Base-by-base conservation (phyloP, 192 early-diverging fungal species). In the Haplosporangium gracile region DNA sequence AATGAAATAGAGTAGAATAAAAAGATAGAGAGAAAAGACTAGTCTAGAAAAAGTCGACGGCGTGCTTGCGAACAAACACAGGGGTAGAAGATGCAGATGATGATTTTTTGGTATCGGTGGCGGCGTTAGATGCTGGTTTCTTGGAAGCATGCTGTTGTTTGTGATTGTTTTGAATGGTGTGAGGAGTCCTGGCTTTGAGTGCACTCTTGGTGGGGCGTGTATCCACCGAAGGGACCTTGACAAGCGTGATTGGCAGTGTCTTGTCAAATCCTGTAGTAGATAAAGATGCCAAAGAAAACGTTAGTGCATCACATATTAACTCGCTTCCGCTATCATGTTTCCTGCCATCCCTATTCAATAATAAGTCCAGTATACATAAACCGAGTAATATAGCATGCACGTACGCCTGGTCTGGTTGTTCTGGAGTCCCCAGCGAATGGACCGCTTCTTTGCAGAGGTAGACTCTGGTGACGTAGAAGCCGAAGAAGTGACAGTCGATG, bases 391-490 rank as follows among this genome's bases (percentile, higher is more conserved):
- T 34, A 5, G 36, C 49, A 40, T 40, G 24, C 13, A 49, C 78
- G 4, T 80, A 85, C 83, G 76, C 78, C 77, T 85, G 36, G 53
- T 77, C 69, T 77, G 79, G 60, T 85, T 85, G 69, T 85, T 85
- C 24, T 85, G 77, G 1, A 85, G 53, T 38, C 78, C 74, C 83
- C 83, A 85, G 20, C 74, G 55, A 47, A 85, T 85, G 36, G 83
- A 80, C 24, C 83, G 73, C 83, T 85, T 85, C 13, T 20, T 53
- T 4, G 82, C 40, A 2, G 77, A 24, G 29, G 68, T 74, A 22
- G 36, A 4, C 5, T 81, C 74, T 71, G 80, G 80, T n/a, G 80
- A 81, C 0, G 65, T 47, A 57, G 73, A 75, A 5, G 60, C 80
- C 26, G 60, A 65, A 55, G 82, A 83, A 13, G 65, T 78, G 36